phyloP scores from a whole-genome alignment of 129 eudicot genomes.

The Tagetes patula region DNA sequence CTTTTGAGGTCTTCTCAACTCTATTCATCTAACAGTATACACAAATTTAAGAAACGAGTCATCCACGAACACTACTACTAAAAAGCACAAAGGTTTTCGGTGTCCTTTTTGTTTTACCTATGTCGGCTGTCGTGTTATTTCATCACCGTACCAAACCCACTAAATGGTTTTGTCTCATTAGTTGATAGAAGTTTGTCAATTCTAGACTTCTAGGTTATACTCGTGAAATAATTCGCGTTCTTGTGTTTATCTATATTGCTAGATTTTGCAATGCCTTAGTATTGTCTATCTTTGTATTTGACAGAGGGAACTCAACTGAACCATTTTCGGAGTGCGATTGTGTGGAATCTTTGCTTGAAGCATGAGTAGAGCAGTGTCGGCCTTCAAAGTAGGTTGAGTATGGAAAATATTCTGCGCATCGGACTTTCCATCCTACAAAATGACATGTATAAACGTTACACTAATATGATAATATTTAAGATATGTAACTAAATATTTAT shows the following conservation, averaged over 20 bases:
- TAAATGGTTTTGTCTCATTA: background rate
- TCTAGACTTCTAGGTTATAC: background rate
- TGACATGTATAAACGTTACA: too few relatives aligned
- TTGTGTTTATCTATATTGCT: constrained; percentile 39
- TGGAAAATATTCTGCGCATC: constrained; percentile 81
- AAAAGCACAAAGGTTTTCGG: background rate
- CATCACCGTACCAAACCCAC: constrained; percentile 11
- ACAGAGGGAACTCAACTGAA: constrained; percentile 27
- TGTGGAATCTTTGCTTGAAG: constrained; percentile 26
- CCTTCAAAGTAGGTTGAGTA: constrained; percentile 86
- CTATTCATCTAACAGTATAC: constrained; percentile 41
- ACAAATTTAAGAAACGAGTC: constrained; percentile 33
- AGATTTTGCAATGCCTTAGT: constrained; percentile 58
- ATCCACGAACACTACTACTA: background rate
- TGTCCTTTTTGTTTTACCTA: constrained; percentile 5
- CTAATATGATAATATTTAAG: background rate
- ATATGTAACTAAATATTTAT: too few relatives aligned
- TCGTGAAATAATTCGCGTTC: background rate
- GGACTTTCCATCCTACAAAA: constrained; percentile 78
- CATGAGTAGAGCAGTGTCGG: constrained; percentile 47
- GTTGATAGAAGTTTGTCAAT: background rate
- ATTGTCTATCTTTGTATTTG: constrained; percentile 59
- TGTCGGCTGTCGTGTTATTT: constrained; percentile 20
- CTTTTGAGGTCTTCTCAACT: constrained; percentile 23
- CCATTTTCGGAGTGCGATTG: constrained; percentile 54